These are phyloP conservation scores for Euptelea pleiosperma DNA, from an alignment of 164 flowering plant species.

Conservation along the genomic window DNA sequence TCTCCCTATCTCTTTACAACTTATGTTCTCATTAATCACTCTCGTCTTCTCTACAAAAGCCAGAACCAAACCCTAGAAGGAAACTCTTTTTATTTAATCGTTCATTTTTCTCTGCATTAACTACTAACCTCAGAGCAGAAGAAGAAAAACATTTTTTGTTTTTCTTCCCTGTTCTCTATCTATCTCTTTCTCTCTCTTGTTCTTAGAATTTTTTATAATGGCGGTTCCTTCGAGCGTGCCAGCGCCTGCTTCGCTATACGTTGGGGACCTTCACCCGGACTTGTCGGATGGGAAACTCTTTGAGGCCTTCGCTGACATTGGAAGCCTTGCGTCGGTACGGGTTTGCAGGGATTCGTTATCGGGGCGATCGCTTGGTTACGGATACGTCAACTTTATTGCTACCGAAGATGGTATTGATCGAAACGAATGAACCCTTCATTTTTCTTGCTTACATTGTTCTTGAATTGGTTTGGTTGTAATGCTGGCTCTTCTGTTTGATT, in stretches of 20 bases:
- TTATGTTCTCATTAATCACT: slow-evolving; percentile 2
- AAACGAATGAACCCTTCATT: too few species aligned
- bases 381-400: slow-evolving; percentile 64
- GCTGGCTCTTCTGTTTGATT: too few species aligned
- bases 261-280: slow-evolving; percentile 70
- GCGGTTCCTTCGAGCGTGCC: slow-evolving; percentile 34
- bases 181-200: background rate
- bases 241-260: slow-evolving; percentile 56
- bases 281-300: slow-evolving; percentile 46
- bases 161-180: slow-evolving; percentile 7
- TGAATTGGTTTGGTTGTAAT: too few species aligned
- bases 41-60: background rate
- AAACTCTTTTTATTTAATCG: too few species aligned
- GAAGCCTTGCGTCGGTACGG: slow-evolving; percentile 53
- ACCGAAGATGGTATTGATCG: slow-evolving; percentile 51
- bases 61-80: slow-evolving; percentile 4
- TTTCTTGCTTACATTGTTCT: too few species aligned
- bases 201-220: too few species aligned
- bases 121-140: too few species aligned
- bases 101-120: too few species aligned
- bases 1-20: background rate
- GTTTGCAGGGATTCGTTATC: slow-evolving; percentile 59
- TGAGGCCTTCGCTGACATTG: slow-evolving; percentile 46
- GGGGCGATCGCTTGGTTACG: slow-evolving; percentile 67
- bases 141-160: background rate